Evolutionary conservation across 805 yeast species (phyloP), one percentile per base, ranked within the genome.

Genomic region (Lipomyces kockii): DNA sequence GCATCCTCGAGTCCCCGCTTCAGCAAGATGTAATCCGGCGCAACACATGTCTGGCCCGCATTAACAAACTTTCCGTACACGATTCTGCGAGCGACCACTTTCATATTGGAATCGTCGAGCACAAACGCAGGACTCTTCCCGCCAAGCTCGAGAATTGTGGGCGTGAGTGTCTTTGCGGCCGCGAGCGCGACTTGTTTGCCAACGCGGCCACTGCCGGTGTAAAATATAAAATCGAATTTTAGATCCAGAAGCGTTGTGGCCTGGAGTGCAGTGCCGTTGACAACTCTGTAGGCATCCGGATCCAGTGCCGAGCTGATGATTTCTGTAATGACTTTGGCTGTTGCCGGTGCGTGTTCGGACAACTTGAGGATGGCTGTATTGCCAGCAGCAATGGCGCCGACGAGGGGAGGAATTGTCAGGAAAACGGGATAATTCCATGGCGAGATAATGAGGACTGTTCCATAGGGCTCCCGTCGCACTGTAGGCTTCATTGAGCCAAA

Each of bases 21-120:
- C 29, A 64, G 37, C 27, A 69, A 51, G 3, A 89, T 79, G 75
- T 92, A 93, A 79, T 94, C 98, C 8, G 93, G 89, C 9, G 97
- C 90, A 52, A 91, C 90, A 80, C 98, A 93, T 1, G 95, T 87
- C 80, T 93, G 98, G 20, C 98, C 98, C 20, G 90, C 85, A 76
- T 92, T 94, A 39, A 85, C 79, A 75, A 88, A 89, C 72, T 89
- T 86, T 20, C 93, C 94, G 90, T 95, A 91, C 0, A 84, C 83
- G 17, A 91, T 79, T 78, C 98, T 85, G 71, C 83, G 83, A 32
- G 92, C 82, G 3, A 85, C 82, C 17, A 75, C 62, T 29, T 69
- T 64, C 49, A 81, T 56, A 65, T 82, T 81, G 60, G 83, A 79
- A 70, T 80, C 81, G 58, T 80, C 83, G 61, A 92, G 83, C 11